Evolutionary conservation across 306 rosid genomes (phyloP).

Genomic region (Trifolium subterraneum): DNA sequence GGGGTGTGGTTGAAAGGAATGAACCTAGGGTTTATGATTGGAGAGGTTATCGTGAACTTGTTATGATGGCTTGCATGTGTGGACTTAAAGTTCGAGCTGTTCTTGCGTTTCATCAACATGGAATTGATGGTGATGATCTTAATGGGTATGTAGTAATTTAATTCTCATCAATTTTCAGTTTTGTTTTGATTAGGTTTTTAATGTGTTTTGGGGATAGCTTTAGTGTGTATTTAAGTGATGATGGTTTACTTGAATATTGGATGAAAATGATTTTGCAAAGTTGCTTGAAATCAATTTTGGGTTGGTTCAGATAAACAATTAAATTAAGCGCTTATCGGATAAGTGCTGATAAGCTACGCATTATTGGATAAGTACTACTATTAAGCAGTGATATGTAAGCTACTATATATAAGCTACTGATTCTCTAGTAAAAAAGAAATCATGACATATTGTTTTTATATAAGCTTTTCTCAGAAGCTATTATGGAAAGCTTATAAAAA

Average conservation of each 20-base stretch:
- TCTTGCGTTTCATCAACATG: constrained; percentile 76
- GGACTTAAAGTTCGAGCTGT: constrained; percentile 82
- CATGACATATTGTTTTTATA: neutral
- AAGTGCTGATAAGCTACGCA: neutral
- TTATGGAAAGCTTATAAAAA: neutral
- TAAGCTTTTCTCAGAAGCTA: neutral
- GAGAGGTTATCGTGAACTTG: constrained; percentile 73
- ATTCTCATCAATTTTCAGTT: constrained; percentile 5
- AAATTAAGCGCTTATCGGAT: no score
- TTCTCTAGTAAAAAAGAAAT: no score
- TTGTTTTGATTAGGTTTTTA: neutral
- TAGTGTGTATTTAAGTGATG: neutral
- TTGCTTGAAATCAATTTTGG: neutral
- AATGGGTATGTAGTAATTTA: constrained; percentile 53
- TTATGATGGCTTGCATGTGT: constrained; percentile 60
- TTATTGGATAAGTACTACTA: neutral
- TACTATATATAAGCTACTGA: no score
- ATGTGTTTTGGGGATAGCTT: neutral
- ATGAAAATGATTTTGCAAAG: neutral
- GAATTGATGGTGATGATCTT: constrained; percentile 60
- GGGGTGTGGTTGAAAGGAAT: constrained; percentile 88
- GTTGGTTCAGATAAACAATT: no score
- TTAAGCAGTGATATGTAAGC: neutral
- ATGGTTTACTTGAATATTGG: neutral
- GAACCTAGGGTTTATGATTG: constrained; percentile 74